Conservation (phyloP, 495 filamentous ascomycete genomes). For the Xylaria castorea region DNA sequence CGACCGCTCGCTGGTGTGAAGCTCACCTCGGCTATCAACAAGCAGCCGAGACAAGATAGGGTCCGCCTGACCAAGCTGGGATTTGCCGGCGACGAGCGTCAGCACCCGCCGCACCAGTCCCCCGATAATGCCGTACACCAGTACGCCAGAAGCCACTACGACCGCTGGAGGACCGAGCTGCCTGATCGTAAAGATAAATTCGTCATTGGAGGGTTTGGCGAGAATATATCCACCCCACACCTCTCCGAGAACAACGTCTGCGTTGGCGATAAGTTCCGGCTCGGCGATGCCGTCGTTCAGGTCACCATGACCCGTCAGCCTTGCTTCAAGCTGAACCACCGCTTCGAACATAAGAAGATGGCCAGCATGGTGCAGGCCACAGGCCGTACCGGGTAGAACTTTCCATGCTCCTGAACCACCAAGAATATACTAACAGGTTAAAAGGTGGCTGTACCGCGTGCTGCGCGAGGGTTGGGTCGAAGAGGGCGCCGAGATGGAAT, state of each 20-base stretch:
- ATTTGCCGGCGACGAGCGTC: slow-evolving; percentile 50
- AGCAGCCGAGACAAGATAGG: slow-evolving; percentile 42
- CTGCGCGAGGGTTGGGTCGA: slow-evolving; percentile 46
- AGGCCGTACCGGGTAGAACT: slow-evolving; percentile 42
- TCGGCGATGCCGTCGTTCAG: slow-evolving; percentile 43
- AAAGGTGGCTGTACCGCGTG: slow-evolving; percentile 52
- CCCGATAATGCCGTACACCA: slow-evolving; percentile 57
- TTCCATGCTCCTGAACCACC: no score
- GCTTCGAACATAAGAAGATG: slow-evolving; percentile 51
- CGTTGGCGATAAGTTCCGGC: slow-evolving; percentile 51
- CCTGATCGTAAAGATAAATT: slow-evolving; percentile 45
- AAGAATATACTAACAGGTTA: not conserved
- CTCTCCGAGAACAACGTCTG: slow-evolving; percentile 54
- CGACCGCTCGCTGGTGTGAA: slow-evolving; percentile 42
- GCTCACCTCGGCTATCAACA: slow-evolving; percentile 52
- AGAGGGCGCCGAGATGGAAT: slow-evolving; percentile 44
- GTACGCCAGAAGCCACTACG: slow-evolving; percentile 51
- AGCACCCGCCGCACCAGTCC: slow-evolving; percentile 47
- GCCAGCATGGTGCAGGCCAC: slow-evolving; percentile 47
- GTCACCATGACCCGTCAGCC: slow-evolving; percentile 49
- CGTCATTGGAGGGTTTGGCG: slow-evolving; percentile 53
- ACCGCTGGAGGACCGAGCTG: slow-evolving; percentile 45
- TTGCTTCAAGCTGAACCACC: slow-evolving; percentile 64
- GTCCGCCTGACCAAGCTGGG: slow-evolving; percentile 43
- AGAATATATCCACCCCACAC: slow-evolving; percentile 48